These are phyloP conservation scores for Dipodascus geniculatus DNA, from an alignment of 805 yeast genomes.

Conservation along the genomic window DNA sequence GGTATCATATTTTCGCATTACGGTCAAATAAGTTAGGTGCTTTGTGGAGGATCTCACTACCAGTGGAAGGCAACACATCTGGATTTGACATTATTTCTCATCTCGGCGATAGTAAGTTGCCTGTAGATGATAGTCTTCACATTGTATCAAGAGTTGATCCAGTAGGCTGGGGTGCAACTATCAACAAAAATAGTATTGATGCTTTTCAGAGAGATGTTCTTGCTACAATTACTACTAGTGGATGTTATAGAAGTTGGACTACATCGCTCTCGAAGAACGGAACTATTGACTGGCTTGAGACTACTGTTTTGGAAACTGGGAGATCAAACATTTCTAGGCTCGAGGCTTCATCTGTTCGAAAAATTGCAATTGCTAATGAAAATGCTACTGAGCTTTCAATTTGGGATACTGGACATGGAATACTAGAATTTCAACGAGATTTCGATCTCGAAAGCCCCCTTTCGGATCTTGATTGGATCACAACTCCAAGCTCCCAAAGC, in stretches of 20 bases:
- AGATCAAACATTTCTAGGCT: slow-evolving; percentile 40
- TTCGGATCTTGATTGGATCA: slow-evolving; percentile 81
- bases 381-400: slow-evolving; percentile 42
- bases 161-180: slow-evolving; percentile 37
- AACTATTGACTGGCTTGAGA: slow-evolving; percentile 42
- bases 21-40: slow-evolving; percentile 14
- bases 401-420: slow-evolving; percentile 68
- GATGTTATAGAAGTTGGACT: slow-evolving; percentile 38
- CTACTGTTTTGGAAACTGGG: slow-evolving; percentile 43
- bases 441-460: slow-evolving; percentile 29
- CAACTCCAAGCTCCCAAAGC: slow-evolving; percentile 51
- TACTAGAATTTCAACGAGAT: slow-evolving; percentile 46
- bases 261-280: slow-evolving; percentile 23
- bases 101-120: slow-evolving; percentile 14
- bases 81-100: slow-evolving; percentile 4
- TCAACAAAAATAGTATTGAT: slow-evolving; percentile 24
- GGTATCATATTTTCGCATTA: slow-evolving; percentile 13
- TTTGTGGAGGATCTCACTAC: slow-evolving; percentile 14
- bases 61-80: slow-evolving; percentile 2
- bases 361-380: slow-evolving; percentile 61
- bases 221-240: slow-evolving; percentile 43
- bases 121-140: slow-evolving; percentile 27
- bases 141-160: slow-evolving; percentile 56
- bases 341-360: slow-evolving; percentile 65
- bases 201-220: slow-evolving; percentile 35